Evolutionary conservation across 2,329 filamentous ascomycete species (phyloP).

Genomic region (Trichothecium sympodiale): DNA sequence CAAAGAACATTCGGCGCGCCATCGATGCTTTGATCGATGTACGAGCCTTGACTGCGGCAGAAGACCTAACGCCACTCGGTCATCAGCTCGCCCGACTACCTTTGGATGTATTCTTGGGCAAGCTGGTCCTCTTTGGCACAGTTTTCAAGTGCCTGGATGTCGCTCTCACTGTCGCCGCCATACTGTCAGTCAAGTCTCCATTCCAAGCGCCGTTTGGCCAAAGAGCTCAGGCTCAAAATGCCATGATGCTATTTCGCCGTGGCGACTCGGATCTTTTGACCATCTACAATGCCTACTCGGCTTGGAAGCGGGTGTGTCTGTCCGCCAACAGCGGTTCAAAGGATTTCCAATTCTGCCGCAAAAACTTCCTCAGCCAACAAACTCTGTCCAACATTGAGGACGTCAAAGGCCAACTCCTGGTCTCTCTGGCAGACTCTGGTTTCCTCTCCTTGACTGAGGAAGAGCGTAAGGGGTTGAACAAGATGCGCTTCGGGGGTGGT

Average conservation of each 20-base stretch:
- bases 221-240: conserved; percentile 69
- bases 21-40: conserved; percentile 92
- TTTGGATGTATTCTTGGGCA: conserved; percentile 88
- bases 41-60: conserved; percentile 67
- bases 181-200: conserved; percentile 87
- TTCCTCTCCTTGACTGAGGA: conserved; percentile 65
- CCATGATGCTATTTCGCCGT: conserved; percentile 67
- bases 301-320: conserved; percentile 77
- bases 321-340: conserved; percentile 46
- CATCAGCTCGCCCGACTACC: conserved; percentile 79
- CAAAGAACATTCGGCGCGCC: conserved; percentile 85
- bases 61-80: conserved; percentile 81
- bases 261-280: conserved; percentile 89
- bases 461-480: conserved; percentile 59
- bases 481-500: conserved; percentile 48
- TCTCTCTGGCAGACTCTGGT: conserved; percentile 75
- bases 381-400: conserved; percentile 90
- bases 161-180: conserved; percentile 81
- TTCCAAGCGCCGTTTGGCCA: conserved; percentile 82
- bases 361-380: conserved; percentile 86
- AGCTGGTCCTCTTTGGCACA: conserved; percentile 76
- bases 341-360: conserved; percentile 85
- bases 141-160: conserved; percentile 90
- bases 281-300: conserved; percentile 82
- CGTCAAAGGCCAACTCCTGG: conserved; percentile 81